These are phyloP conservation scores for Sphaerulina vaccinii DNA, from an alignment of 2,329 filamentous ascomycete species.

Conservation along the genomic window DNA sequence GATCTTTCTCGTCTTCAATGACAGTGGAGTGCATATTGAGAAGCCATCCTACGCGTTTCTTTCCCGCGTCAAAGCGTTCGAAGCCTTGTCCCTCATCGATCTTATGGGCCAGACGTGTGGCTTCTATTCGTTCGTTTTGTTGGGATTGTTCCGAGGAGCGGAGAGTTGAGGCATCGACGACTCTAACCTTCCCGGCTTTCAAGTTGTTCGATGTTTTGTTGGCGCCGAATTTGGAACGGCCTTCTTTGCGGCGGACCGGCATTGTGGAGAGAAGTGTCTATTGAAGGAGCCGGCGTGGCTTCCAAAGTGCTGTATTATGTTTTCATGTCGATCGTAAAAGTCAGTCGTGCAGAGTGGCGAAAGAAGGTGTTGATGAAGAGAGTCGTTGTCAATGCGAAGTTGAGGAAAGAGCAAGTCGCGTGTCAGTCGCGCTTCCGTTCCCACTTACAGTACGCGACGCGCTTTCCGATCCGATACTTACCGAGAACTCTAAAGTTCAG, in stretches of 20 bases:
- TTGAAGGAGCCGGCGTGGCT: slow-evolving; percentile 2
- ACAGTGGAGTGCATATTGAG: slow-evolving; percentile 91
- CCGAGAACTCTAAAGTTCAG: not conserved
- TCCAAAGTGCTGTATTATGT: not conserved
- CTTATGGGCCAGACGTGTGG: slow-evolving; percentile 74
- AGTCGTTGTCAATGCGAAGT: not conserved
- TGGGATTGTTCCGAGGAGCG: slow-evolving; percentile 81
- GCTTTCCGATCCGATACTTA: too few relatives aligned
- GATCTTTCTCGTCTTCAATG: slow-evolving; percentile 77
- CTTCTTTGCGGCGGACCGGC: slow-evolving; percentile 45
- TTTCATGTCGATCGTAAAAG: slow-evolving; percentile 7
- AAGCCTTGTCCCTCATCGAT: slow-evolving; percentile 98
- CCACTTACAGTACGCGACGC: not conserved
- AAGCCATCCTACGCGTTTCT: slow-evolving; percentile 85
- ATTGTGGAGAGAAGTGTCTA: slow-evolving; percentile 33
- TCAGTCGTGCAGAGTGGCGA: not conserved
- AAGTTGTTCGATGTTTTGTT: slow-evolving; percentile 34
- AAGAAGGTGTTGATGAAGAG: not conserved
- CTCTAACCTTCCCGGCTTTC: slow-evolving; percentile 48
- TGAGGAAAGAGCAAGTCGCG: too few relatives aligned
- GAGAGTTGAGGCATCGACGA: slow-evolving; percentile 72
- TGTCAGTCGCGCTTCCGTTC: not conserved
- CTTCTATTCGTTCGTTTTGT: slow-evolving; percentile 88
- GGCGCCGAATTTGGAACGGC: slow-evolving; percentile 42
- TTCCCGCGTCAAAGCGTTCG: slow-evolving; percentile 81